Percentiles rank a stretch among this genome's conserved stretches.
phyloP scores from a whole-genome alignment of 164 flowering plant species.

The Piper longum region DNA sequence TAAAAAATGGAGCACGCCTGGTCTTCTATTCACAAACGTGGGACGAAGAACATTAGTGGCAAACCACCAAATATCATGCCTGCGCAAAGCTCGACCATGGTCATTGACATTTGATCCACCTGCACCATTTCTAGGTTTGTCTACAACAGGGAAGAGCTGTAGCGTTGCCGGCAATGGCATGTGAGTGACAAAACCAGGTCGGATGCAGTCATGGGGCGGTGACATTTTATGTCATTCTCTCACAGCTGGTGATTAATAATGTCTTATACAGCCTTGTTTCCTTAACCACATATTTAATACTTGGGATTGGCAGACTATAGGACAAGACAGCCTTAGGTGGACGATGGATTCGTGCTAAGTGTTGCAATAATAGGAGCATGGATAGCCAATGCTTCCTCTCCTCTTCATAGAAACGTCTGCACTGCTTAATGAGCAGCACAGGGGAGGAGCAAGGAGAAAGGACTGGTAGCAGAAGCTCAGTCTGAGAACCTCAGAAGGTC shows the following conservation, averaged over 20 bases:
- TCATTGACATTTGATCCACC: too few relatives aligned
- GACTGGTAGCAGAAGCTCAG: conserved; percentile 6
- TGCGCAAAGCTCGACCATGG: not conserved
- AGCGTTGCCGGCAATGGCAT: not conserved
- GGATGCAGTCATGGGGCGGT: not conserved
- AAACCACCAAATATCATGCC: not conserved
- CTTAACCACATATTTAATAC: not conserved
- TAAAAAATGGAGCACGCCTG: too few relatives aligned
- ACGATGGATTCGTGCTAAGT: too few relatives aligned
- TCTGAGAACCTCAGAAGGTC: conserved; percentile 18
- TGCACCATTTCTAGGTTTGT: not conserved
- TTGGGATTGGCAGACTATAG: not conserved
- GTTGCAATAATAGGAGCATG: too few relatives aligned
- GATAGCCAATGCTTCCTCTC: not conserved
- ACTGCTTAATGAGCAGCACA: conserved; percentile 13
- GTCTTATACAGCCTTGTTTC: not conserved
- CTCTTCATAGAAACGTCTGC: not conserved
- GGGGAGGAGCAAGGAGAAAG: conserved; percentile 10
- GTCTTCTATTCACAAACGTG: not conserved
- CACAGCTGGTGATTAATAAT: not conserved
- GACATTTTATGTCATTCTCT: not conserved
- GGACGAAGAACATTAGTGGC: not conserved
- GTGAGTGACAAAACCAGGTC: not conserved
- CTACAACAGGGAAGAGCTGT: not conserved
- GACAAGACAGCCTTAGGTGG: too few relatives aligned